Evolutionary conservation across 2,329 filamentous ascomycete species (phyloP).

Genomic region (Colletotrichum sp.): DNA sequence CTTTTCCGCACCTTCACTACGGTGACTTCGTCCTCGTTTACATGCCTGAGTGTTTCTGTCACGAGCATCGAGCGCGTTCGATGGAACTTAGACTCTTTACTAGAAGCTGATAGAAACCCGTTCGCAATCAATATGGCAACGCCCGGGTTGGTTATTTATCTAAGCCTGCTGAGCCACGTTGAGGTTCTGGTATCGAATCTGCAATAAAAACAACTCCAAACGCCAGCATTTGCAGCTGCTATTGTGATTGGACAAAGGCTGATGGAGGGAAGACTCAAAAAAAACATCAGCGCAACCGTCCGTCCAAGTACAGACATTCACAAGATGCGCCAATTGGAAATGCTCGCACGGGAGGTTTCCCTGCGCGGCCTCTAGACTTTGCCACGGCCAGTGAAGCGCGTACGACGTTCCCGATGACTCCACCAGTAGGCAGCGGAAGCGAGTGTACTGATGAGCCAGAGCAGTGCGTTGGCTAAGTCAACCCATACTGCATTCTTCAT

Average conservation of each 20-base stretch:
- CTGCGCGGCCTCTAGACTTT: slow-evolving; percentile 42
- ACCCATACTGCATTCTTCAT: slow-evolving; percentile 93
- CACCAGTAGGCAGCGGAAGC: slow-evolving; percentile 65
- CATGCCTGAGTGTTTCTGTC: not conserved
- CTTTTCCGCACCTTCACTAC: not conserved
- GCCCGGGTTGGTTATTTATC: not conserved
- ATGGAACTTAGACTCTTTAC: not conserved
- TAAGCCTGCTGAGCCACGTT: not conserved
- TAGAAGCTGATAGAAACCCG: not conserved
- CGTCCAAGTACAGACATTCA: not conserved
- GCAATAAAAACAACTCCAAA: not conserved
- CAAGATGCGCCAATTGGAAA: not conserved
- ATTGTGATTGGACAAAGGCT: not conserved
- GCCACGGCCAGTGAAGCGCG: slow-evolving; percentile 65
- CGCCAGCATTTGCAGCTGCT: not conserved
- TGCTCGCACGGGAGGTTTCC: not conserved
- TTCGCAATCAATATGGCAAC: not conserved
- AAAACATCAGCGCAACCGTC: not conserved
- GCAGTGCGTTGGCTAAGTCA: slow-evolving; percentile 73
- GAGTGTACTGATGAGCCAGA: slow-evolving; percentile 74
- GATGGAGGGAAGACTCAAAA: not conserved
- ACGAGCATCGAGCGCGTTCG: not conserved
- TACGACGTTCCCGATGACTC: slow-evolving; percentile 55
- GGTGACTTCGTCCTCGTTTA: not conserved
- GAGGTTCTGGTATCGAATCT: slow-evolving; percentile 4